These are phyloP conservation scores for Apiotrichum siamense DNA, from an alignment of 1,284 basidiomycete genomes.

Conservation along the genomic window DNA sequence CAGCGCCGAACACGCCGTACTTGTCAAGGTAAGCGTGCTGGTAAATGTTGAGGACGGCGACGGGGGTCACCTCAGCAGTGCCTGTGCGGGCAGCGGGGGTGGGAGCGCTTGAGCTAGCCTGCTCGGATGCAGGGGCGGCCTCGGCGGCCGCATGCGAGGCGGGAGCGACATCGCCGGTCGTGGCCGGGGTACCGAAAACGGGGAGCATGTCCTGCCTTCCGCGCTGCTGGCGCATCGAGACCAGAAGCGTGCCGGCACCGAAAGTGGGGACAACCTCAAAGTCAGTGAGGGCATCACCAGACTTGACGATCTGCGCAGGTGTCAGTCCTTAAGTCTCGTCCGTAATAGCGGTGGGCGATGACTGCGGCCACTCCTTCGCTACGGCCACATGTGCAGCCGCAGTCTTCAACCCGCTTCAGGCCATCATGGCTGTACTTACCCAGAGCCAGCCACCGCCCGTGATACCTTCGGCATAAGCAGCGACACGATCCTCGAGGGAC, in stretches of 20 bases:
- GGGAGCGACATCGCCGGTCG: neutral
- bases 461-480: slow-evolving; percentile 44
- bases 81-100: neutral
- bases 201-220: slow-evolving; percentile 31
- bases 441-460: slow-evolving; percentile 61
- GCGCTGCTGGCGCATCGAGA: slow-evolving; percentile 50
- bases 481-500: slow-evolving; percentile 36
- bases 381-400: neutral
- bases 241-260: slow-evolving; percentile 81
- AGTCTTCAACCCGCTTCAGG: neutral
- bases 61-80: slow-evolving; percentile 18
- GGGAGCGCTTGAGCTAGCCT: slow-evolving; percentile 1
- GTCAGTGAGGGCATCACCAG: slow-evolving; percentile 24
- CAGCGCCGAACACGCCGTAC: slow-evolving; percentile 91
- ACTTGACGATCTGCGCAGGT: slow-evolving; percentile 32
- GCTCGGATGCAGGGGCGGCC: neutral
- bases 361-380: too few species aligned
- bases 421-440: slow-evolving; percentile 55
- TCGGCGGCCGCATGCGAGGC: neutral
- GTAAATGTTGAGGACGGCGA: slow-evolving; percentile 74
- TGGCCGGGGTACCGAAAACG: slow-evolving; percentile 25
- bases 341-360: neutral
- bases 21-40: slow-evolving; percentile 90
- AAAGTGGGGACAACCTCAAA: slow-evolving; percentile 57
- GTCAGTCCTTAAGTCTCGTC: too few species aligned